These are phyloP conservation scores for Microbotryum scabiosae DNA, from an alignment of 1,284 basidiomycete species.

Conservation along the genomic window DNA sequence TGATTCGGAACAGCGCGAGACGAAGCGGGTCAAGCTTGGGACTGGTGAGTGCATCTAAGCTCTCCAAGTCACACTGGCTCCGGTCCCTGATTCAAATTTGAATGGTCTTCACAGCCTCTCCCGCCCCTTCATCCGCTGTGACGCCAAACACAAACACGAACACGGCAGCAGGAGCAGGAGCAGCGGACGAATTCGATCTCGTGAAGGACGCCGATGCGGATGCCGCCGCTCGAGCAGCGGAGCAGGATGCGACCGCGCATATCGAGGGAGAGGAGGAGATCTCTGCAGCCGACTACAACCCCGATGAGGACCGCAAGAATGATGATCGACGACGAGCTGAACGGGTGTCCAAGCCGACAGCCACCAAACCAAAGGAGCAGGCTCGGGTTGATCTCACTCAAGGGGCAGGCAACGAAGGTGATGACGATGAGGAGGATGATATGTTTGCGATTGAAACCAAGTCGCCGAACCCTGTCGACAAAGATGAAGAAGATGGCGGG, in stretches of 20 bases:
- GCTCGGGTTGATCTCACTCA: too few relatives aligned
- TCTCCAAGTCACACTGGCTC: background rate
- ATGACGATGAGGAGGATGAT: conserved; percentile 70
- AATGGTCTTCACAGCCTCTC: background rate
- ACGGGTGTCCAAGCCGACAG: background rate
- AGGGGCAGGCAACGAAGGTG: conserved; percentile 39
- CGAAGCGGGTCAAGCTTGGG: conserved; percentile 19
- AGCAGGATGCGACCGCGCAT: conserved; percentile 2
- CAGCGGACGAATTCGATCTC: conserved; percentile 4
- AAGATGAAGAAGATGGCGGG: conserved; percentile 57
- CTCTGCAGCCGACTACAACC: conserved; percentile 88
- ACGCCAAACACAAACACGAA: too few relatives aligned
- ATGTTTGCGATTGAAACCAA: conserved; percentile 68
- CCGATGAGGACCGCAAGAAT: conserved; percentile 69
- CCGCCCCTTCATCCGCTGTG: background rate
- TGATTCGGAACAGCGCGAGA: conserved; percentile 4
- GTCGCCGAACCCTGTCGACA: conserved; percentile 51
- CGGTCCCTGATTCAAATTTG: background rate
- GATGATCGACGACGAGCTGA: conserved; percentile 55
- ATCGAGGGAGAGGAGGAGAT: conserved; percentile 52
- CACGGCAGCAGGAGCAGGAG: too few relatives aligned
- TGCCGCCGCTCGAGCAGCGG: conserved; percentile 1
- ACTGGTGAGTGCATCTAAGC: conserved; percentile 13
- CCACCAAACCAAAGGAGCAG: too few relatives aligned
- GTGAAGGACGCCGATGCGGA: conserved; percentile 5